phyloP scores from a whole-genome alignment of 257 asterid genomes.

The Solanum etuberosum region DNA sequence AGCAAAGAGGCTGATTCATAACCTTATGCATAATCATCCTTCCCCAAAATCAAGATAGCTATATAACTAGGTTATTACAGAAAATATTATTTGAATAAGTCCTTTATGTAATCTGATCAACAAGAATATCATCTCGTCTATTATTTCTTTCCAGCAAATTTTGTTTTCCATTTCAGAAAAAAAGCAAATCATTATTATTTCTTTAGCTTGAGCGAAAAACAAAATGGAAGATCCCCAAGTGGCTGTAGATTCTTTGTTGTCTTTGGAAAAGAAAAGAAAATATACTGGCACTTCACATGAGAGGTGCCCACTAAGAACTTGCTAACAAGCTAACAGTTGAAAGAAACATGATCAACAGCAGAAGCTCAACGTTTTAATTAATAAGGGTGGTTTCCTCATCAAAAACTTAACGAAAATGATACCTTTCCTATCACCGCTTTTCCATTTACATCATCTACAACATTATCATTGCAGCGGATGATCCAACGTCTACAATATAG shows the following conservation, averaged over 20 bases:
- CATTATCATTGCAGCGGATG: conserved; percentile 39
- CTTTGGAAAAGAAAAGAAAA: neutral
- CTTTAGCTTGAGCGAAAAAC: neutral
- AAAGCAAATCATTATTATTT: neutral
- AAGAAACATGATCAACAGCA: neutral
- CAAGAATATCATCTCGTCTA: neutral
- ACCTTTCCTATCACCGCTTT: conserved; percentile 96
- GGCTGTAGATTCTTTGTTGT: neutral
- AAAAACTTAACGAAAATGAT: conserved; percentile 3
- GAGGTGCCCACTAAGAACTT: neutral
- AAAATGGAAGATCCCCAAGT: neutral
- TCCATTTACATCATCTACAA: conserved; percentile 47
- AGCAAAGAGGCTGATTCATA: neutral
- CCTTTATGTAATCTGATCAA: neutral
- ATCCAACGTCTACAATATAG: conserved; percentile 80
- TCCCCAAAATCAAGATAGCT: neutral
- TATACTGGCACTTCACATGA: neutral
- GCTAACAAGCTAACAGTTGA: neutral
- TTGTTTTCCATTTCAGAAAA: neutral
- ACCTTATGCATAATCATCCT: neutral
- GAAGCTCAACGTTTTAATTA: neutral
- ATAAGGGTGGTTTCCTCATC: neutral
- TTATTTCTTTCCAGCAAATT: neutral
- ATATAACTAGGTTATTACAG: neutral
- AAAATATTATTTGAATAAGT: neutral